Conservation (phyloP, 1,284 basidiomycete species). For the Ustilago vetiveriae region DNA sequence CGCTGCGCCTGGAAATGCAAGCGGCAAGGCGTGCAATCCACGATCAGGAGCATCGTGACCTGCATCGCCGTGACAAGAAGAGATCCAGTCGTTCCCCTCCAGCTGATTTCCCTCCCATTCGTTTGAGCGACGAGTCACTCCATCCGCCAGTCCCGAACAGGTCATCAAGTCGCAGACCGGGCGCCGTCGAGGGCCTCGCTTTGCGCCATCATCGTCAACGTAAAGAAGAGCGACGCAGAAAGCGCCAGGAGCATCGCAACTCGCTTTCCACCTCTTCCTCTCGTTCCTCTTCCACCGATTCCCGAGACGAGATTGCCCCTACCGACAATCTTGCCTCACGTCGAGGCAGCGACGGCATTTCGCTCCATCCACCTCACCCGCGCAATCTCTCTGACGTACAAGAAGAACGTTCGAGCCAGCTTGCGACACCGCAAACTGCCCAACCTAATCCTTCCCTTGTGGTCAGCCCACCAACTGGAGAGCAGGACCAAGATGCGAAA, state of each 20-base stretch:
- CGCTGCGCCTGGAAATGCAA: constrained; percentile 24
- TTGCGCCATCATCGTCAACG: constrained; percentile 38
- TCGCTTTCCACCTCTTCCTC: constrained; percentile 25
- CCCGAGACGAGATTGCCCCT: background rate
- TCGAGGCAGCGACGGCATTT: background rate
- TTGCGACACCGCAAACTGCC: background rate
- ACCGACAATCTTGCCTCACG: background rate
- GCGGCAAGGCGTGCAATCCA: constrained; percentile 29
- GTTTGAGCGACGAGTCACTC: constrained; percentile 27
- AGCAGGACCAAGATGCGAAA: background rate
- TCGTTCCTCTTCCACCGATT: constrained; percentile 5
- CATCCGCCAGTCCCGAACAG: constrained; percentile 2
- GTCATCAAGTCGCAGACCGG: constrained; percentile 29
- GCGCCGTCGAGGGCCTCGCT: constrained; percentile 42
- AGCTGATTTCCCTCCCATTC: constrained; percentile 31
- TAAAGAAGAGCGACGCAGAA: constrained; percentile 23
- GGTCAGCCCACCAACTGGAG: background rate
- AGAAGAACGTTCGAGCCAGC: constrained; percentile 24
- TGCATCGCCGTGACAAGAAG: background rate
- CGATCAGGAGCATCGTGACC: constrained; percentile 18
- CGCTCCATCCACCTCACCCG: constrained; percentile 9
- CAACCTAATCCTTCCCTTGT: background rate
- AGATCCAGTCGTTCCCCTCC: constrained; percentile 1
- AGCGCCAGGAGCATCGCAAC: constrained; percentile 14
- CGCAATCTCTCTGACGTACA: constrained; percentile 41